These are phyloP conservation scores for Aspergillus steynii DNA, from an alignment of 495 filamentous ascomycete genomes.

Conservation along the genomic window DNA sequence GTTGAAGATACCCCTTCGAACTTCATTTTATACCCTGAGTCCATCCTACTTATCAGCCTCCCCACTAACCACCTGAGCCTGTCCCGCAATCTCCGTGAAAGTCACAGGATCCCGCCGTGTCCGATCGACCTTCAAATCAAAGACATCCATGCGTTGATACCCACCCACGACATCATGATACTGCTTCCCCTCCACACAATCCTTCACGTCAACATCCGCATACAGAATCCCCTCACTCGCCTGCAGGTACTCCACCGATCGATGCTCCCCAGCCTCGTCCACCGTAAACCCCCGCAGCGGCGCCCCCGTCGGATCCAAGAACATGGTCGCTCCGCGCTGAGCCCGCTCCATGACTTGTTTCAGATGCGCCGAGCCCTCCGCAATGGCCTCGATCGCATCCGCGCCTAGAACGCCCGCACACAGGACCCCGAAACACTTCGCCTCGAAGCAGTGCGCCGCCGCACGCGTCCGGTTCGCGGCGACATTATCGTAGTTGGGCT, in stretches of 20 bases:
- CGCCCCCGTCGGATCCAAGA: conserved; percentile 40
- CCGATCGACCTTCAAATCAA: conserved; percentile 40
- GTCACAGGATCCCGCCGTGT: conserved; percentile 13
- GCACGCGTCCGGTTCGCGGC: conserved; percentile 38
- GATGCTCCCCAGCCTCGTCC: conserved; percentile 10
- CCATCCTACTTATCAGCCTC: no score
- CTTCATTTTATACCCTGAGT: no score
- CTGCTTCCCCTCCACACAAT: conserved; percentile 45
- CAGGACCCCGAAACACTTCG: conserved; percentile 44
- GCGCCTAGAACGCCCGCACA: conserved; percentile 32
- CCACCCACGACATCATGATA: conserved; percentile 45
- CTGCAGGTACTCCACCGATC: conserved; percentile 30
- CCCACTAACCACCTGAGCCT: background rate
- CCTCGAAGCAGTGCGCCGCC: conserved; percentile 47
- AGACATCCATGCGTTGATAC: conserved; percentile 46
- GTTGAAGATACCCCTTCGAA: no score
- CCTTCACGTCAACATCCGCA: conserved; percentile 39
- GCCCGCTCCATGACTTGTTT: conserved; percentile 17
- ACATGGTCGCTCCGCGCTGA: conserved; percentile 34
- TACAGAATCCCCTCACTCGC: conserved; percentile 41
- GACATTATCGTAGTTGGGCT: conserved; percentile 40
- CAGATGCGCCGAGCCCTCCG: conserved; percentile 9
- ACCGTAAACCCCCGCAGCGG: conserved; percentile 27
- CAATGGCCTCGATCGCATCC: conserved; percentile 22
- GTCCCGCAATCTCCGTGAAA: conserved; percentile 1